Evolutionary conservation across 2,329 filamentous ascomycete genomes (phyloP).

Genomic region (Neonectria sp.): DNA sequence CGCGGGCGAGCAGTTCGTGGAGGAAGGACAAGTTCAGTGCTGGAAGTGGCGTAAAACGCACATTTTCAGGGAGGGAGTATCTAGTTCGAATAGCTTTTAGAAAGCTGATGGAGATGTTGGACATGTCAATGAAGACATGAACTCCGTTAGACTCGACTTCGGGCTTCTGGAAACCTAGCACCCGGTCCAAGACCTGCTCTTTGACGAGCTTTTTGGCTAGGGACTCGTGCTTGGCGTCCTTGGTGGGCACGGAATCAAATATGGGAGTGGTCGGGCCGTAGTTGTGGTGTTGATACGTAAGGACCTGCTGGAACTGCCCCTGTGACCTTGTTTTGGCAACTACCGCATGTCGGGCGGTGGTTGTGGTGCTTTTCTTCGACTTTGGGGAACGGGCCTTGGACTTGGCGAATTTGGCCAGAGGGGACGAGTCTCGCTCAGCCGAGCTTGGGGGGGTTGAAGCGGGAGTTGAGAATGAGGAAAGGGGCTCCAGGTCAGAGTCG

Average conservation of each 20-base stretch:
- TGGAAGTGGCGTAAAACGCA: conserved; percentile 73
- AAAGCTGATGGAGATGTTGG: conserved; percentile 92
- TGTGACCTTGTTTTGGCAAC: conserved; percentile 16
- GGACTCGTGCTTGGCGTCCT: conserved; percentile 45
- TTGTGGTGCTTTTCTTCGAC: conserved; percentile 14
- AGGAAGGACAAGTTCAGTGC: conserved; percentile 82
- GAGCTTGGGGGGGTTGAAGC: conserved; percentile 48
- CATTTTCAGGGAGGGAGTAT: conserved; percentile 68
- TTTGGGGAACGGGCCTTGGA: conserved; percentile 18
- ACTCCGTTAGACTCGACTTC: conserved; percentile 59
- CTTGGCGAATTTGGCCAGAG: conserved; percentile 34
- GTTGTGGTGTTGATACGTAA: conserved; percentile 49
- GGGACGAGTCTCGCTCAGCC: conserved; percentile 29
- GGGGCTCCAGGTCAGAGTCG: conserved; percentile 39
- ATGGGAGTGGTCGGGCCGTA: conserved; percentile 45
- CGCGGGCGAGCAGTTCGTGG: conserved; percentile 83
- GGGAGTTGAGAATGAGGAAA: conserved; percentile 39
- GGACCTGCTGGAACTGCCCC: conserved; percentile 26
- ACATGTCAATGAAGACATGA: conserved; percentile 83
- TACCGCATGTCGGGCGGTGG: conserved; percentile 7
- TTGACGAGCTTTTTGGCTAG: conserved; percentile 47
- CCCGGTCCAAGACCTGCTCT: conserved; percentile 45
- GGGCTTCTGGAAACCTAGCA: conserved; percentile 39
- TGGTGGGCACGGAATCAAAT: conserved; percentile 39
- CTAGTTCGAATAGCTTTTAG: conserved; percentile 78